Base-by-base conservation (phyloP, 176 grass and related monocot species). In the sorghum (Sorghum bicolor) region DNA sequence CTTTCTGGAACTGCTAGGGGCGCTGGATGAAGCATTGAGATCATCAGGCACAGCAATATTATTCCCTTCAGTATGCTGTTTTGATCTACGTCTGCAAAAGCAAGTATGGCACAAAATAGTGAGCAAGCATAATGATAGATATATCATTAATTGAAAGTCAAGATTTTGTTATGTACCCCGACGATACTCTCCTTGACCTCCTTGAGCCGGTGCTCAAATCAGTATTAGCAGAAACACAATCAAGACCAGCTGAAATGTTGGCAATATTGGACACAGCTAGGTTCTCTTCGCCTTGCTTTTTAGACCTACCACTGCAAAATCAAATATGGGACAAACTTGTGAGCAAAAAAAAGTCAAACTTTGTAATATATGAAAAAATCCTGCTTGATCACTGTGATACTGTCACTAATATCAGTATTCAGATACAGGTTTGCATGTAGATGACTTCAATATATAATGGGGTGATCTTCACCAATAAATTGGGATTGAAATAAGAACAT, bases 111-210 rank as follows among this genome's bases (percentile, higher is more conserved):
- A 84, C 26, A 74, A 58, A 83, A 63, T 37, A n/a, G 67, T 86
- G 43, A 86, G 78, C 36, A 86, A 34, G 43, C 8, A 74, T 33
- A 89, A 63, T 41, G 55, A 75, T 80, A 72, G 29, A 81, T 78
- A 67, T 70, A 58, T 32, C 1, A 72, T 38, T 70, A 78, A 33
- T 14, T 3, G 31, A 6, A 62, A 69, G 48, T 31, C 11, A 83
- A 78, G 45, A 15, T 71, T 77, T 74, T 44, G 36, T 39, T 15
- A 69, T 48, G 58, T 78, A 84, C 71, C 71, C 26, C 80, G 68
- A 37, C 10, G 60, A 45, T 73, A 79, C 72, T 48, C 62, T 84
- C 20, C 52, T 83, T 76, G 81, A 44, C n/a, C 37, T 79, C 67
- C 44, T 28, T 24, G 17, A 65, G 28, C 16, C 74, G 22, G 22